Evolutionary conservation across 202 grass and related monocot species (phyloP), one percentile per base, ranked within the genome.

Genomic region (Schoenoplectus tabernaemontani): DNA sequence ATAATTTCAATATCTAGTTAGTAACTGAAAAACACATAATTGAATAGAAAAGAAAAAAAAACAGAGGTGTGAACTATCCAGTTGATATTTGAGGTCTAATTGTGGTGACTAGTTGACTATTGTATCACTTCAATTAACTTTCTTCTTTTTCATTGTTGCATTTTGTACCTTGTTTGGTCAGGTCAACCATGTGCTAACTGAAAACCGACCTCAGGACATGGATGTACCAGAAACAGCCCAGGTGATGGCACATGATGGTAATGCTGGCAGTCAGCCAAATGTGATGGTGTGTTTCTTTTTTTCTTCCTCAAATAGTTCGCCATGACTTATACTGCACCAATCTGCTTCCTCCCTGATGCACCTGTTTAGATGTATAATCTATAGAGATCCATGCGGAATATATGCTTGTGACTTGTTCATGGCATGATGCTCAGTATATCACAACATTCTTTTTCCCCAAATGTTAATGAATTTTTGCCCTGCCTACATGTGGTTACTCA

Each of bases 171-270:
- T 65, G 11, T 65, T 53, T 64, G 36, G 44, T 16, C 23, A 80
- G 78, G 78, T 80, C 12, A 65, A 80, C 78, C 59, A 80, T 80
- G 24, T 65, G 11, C 43, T 80, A 12, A 80, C 26, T 12, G 78
- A 47, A 23, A 80, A 80, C 58, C 78, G 32, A 51, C 60, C 59
- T 80, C 78, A 65, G 60, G 59, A 42, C 59, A 51, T 48, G 57
- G 59, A 65, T 36, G 38, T 47, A n/a, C 22, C 36, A 80, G 78
- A 80, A 64, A 64, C 78, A 64, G 57, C 58, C 17, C 78, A 80
- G 78, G 60, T 24, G n/a, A 26, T 64, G 41, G 59, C 9, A 2
- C 58, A 65, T 3, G 78, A 65, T 62, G 76, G 57, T 64, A 19
- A 16, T 0, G n/a, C 57, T 39, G 59, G 20, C 19, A 15, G 78